Base-by-base conservation (phyloP, 352 stramenopile species). In the Pythium dissotocum region DNA sequence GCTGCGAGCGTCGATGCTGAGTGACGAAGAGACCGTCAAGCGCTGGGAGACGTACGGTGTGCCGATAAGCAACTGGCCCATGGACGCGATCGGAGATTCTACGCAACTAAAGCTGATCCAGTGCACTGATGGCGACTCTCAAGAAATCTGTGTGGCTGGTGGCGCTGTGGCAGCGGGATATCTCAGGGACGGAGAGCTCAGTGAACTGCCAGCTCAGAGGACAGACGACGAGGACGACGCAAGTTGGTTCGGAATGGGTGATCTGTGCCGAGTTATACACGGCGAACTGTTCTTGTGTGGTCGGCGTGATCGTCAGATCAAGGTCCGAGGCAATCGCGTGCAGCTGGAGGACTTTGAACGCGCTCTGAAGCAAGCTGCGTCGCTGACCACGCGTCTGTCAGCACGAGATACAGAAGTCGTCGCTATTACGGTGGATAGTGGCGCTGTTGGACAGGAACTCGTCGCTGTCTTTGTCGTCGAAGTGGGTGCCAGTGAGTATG, bases 341-440 rank as follows among this genome's bases (percentile, higher is more conserved):
- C 72, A 84, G 48, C 70, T 91, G 26, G 77, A 86, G 35, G 77
- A 74, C 5, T 73, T 88, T 10, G 83, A 89, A 53, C 65, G 71
- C 56, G 61, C 59, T 28, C 71, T 88, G 6, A 40, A 58, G 48
- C 18, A 44, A 6, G 48, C 40, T 6, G 55, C 16, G 18, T 61
- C 55, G 9, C 9, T 44, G 30, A 28, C 13, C 38, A 63, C 14
- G n/a, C 9, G 40, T 18, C 21, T 36, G 16, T 44, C 33, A 21
- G 30, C 35, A 32, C 18, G 24, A 28, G 46, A 53, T 12, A 10
- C 38, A 1, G 38, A 55, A 14, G 26, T 56, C 6, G 38, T 61
- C 8, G 35, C 30, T 10, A 44, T 38, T 30, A 32, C 46, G 8
- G 46, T 53, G 46, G n/a, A 32, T 16, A 26, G 8, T 32, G 10